Percentiles rank a stretch among this genome's conserved stretches.
phyloP scores from a whole-genome alignment of 2,329 filamentous ascomycete genomes.

The Epichloe baconii region DNA sequence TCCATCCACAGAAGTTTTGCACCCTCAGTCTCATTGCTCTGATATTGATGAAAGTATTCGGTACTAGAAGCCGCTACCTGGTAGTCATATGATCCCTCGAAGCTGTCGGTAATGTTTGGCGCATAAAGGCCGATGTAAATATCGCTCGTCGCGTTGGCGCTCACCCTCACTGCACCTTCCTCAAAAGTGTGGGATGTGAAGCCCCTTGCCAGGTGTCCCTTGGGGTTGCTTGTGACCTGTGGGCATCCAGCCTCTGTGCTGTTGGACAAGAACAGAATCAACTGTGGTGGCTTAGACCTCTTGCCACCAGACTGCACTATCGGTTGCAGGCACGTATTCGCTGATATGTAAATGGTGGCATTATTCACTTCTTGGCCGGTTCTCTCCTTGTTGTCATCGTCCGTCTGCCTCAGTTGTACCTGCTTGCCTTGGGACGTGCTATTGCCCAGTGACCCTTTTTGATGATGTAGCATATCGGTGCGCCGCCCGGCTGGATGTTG shows the following conservation, averaged over 20 bases:
- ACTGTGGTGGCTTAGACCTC: conserved; percentile 44
- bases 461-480: conserved; percentile 29
- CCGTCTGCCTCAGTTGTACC: not conserved
- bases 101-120: conserved; percentile 46
- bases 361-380: not conserved
- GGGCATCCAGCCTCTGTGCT: conserved; percentile 19
- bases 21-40: conserved; percentile 21
- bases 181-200: conserved; percentile 30
- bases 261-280: conserved; percentile 67
- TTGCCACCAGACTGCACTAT: conserved; percentile 6
- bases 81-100: conserved; percentile 60
- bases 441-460: conserved; percentile 16
- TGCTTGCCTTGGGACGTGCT: conserved; percentile 7
- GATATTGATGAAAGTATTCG: conserved; percentile 56
- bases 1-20: conserved; percentile 66
- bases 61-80: conserved; percentile 76
- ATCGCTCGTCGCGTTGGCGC: conserved; percentile 46
- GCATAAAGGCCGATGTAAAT: conserved; percentile 69
- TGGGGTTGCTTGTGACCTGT: conserved; percentile 10
- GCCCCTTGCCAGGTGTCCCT: conserved; percentile 19
- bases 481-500: conserved; percentile 50
- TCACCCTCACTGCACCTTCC: conserved; percentile 57
- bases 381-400: not conserved
- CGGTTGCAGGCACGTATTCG: conserved; percentile 78
- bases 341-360: conserved; percentile 59